Base-by-base conservation (phyloP, 345 rosid species). In the Adansonia digitata region DNA sequence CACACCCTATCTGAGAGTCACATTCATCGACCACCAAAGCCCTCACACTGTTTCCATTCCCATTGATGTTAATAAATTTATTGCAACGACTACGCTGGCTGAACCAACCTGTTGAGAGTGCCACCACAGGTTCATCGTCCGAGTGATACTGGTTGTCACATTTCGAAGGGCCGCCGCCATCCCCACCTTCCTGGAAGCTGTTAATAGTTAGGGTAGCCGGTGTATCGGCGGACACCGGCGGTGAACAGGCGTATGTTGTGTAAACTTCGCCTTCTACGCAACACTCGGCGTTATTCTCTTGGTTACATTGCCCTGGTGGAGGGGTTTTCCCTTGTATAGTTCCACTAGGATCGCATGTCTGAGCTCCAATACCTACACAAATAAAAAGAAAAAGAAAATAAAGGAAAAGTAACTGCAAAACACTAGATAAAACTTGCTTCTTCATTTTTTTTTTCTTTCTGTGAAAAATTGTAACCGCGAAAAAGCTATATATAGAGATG, bases 21-120 rank as follows among this genome's bases (percentile, higher is more conserved):
- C 75, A 72, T 24, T 72, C 75, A 56, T 72, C 64, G 1, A 72
- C 75, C 1, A 57, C 75, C 75, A 72, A 4, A 11, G 60, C 73
- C n/a, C 12, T 49, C 31, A 31, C 75, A 57, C 24, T 57, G 0
- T 14, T 24, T 17, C 75, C 75, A 15, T 55, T 55, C 1, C 65
- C 5, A 14, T 20, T 53, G 52, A 53, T 72, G 20, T 39, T 55
- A 55, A 72, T 72, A 22, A 18, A 69, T 17, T 18, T 49, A 34
- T 31, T 69, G 59, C 73, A 69, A 69, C 73, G 73, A 31, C 69
- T 39, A 9, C 31, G 20, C 9, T 39, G 49, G 69, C 31, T 12
- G 48, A 64, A 64, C 69, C 66, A 61, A 17, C 66, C 66, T 1
- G 66, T 61, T 2, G 66, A 61, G 66, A 61, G 42, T 61, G 66